phyloP scores from a whole-genome alignment of 768 basidiomycete species.

The Boletus barrowsii region DNA sequence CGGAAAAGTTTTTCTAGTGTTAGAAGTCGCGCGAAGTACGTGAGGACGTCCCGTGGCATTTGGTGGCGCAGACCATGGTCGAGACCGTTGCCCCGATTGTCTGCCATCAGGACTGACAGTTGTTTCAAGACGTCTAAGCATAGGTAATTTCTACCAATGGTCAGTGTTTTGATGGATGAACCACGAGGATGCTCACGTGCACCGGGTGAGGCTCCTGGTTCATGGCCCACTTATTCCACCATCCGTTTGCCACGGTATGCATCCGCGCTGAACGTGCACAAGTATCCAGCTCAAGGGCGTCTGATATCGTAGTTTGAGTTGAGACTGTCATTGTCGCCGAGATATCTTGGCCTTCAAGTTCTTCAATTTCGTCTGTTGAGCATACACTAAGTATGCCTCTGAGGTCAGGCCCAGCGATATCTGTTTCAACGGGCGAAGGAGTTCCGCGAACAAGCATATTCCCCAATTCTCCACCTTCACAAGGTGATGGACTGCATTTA shows the following conservation, averaged over 20 bases:
- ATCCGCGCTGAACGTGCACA: constrained; percentile 30
- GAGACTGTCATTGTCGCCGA: constrained; percentile 28
- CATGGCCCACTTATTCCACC: constrained; percentile 52
- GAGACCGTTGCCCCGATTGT: constrained; percentile 31
- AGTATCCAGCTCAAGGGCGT: constrained; percentile 24
- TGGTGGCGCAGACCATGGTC: constrained; percentile 26
- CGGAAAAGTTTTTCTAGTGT: constrained; percentile 19
- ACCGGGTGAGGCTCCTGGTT: constrained; percentile 17
- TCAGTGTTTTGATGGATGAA: constrained; percentile 8
- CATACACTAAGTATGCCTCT: constrained; percentile 43
- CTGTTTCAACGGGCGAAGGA: constrained; percentile 20
- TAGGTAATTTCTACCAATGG: constrained; percentile 28
- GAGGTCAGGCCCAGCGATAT: constrained; percentile 42
- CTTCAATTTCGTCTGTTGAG: constrained; percentile 45
- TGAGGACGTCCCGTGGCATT: constrained; percentile 18
- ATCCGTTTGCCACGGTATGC: constrained; percentile 43
- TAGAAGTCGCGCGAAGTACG: constrained; percentile 14
- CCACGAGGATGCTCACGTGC: constrained; percentile 19
- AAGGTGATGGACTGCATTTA: not conserved
- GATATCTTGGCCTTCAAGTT: constrained; percentile 22
- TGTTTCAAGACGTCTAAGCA: constrained; percentile 44
- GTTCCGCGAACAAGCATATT: constrained; percentile 30
- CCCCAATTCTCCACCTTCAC: not conserved
- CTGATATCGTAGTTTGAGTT: constrained; percentile 23
- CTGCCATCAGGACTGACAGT: constrained; percentile 45